Percentiles rank a stretch among this genome's conserved stretches.
Conservation (phyloP, 768 basidiomycete genomes). For the Mycena maculata region DNA sequence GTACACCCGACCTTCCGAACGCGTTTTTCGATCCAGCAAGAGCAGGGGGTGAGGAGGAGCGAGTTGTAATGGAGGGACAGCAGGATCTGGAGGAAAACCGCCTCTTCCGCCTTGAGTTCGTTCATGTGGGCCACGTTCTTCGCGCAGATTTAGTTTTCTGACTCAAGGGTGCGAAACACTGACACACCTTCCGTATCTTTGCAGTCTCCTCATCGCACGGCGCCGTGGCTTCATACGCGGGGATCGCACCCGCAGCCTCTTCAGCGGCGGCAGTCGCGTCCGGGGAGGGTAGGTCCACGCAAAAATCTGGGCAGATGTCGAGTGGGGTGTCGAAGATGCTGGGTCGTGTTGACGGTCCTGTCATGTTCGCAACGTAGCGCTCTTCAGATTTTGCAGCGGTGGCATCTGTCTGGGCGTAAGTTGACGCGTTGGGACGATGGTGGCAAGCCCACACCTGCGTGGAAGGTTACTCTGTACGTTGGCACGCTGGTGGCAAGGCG, state of each 20-base stretch:
- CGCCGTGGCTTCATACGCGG: neutral
- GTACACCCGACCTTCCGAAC: constrained; percentile 3
- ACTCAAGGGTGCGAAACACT: neutral
- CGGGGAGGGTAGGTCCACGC: neutral
- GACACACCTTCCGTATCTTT: constrained; percentile 6
- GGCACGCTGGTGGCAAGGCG: constrained; percentile 3
- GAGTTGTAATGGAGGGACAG: constrained; percentile 4
- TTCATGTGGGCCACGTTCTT: constrained; percentile 23
- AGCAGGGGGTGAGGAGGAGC: neutral
- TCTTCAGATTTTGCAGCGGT: neutral
- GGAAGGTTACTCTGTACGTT: constrained; percentile 2
- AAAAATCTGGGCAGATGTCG: neutral
- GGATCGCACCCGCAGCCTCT: neutral
- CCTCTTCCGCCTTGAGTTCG: constrained; percentile 4
- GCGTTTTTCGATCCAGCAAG: neutral
- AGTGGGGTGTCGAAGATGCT: neutral
- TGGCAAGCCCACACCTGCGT: constrained; percentile 1
- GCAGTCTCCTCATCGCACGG: constrained; percentile 2
- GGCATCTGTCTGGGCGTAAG: neutral
- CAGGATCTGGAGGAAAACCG: constrained; percentile 4
- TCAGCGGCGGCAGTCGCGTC: constrained; percentile 13
- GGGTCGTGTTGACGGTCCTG: neutral
- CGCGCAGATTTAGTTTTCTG: neutral
- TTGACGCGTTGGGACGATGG: neutral
- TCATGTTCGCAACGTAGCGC: neutral